These are phyloP conservation scores for Russula ochroleuca DNA, from an alignment of 768 basidiomycete genomes.

Conservation along the genomic window DNA sequence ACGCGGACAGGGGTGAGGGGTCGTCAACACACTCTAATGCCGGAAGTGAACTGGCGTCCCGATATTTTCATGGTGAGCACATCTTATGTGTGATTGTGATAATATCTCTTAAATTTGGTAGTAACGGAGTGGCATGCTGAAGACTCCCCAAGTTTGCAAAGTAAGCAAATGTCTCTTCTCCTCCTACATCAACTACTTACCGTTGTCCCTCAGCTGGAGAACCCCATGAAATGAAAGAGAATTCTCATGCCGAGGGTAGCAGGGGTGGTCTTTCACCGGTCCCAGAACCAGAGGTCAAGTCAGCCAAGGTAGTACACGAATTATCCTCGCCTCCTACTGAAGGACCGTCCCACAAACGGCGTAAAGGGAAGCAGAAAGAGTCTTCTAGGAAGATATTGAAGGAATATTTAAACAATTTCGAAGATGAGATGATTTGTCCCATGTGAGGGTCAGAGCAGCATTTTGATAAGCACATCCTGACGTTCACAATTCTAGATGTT, in stretches of 20 bases:
- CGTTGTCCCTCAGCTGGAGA: background rate
- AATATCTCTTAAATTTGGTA: background rate
- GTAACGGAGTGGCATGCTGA: background rate
- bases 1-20: background rate
- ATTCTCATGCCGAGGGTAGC: background rate
- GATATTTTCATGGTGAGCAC: constrained; percentile 19
- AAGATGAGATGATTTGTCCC: constrained; percentile 64
- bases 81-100: background rate
- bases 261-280: background rate
- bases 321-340: constrained; percentile 1
- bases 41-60: constrained; percentile 3
- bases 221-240: background rate
- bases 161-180: constrained; percentile 1
- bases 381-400: constrained; percentile 29
- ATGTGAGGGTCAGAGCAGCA: constrained; percentile 44
- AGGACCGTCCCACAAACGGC: constrained; percentile 26
- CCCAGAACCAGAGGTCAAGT: constrained; percentile 3
- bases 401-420: constrained; percentile 45
- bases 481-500: constrained; percentile 47
- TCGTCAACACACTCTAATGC: background rate
- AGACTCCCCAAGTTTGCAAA: background rate
- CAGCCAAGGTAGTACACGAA: constrained; percentile 15
- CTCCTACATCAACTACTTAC: background rate
- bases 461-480: constrained; percentile 4
- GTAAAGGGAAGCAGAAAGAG: constrained; percentile 46